Evolutionary conservation across 2,329 filamentous ascomycete genomes (phyloP), one percentile per base, ranked within the genome.

Genomic region (Sarocladium strictum): DNA sequence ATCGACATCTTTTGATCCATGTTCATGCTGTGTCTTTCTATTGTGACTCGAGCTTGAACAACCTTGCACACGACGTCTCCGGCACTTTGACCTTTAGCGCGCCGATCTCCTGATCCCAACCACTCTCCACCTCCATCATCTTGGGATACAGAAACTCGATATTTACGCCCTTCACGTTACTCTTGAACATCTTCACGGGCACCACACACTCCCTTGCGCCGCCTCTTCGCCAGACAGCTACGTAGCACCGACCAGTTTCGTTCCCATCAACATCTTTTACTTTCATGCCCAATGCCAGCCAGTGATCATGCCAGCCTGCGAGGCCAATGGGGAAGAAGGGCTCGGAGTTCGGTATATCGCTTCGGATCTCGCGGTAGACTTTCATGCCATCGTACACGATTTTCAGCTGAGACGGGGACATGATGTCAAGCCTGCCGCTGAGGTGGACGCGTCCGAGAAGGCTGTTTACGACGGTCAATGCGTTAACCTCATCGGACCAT

Each of bases 401-500:
- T 1, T 56, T 54, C 11, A 63, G 56, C 55, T 69, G 66, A 2
- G 55, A 27, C 3, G 53, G 32, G 11, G 40, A 55, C 10, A 69
- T 54, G 7, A 55, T 49, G 50, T 68, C 65, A 2, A 69, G 52
- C 1, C 61, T 56, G 23, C 67, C 68, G 35, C 65, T 66, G 1
- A 71, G 60, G 54, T 70, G 64, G 0, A 69, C 54, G 0, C 67
- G 61, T 0, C 67, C 68, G 0, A 70, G 60, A 0, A 70, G 51
- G 33, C 63, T 64, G 33, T 70, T 71, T 7, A 69, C 60, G 2
- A 71, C 65, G 0, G 67, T 68, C 23, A 70, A 40, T 0, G 64
- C 66, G 53, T 70, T 71, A 1, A 56, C 62, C 56, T 70, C 69
- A 17, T 68, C 67, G 9, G 57, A 56, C 67, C 67, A 70, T 2